A percentile compares a stretch with the other conserved stretches of the same genome.
These are phyloP conservation scores for Herpetomonas samuelpessoai DNA, from an alignment of 208 protist genomes.

Conservation along the genomic window DNA sequence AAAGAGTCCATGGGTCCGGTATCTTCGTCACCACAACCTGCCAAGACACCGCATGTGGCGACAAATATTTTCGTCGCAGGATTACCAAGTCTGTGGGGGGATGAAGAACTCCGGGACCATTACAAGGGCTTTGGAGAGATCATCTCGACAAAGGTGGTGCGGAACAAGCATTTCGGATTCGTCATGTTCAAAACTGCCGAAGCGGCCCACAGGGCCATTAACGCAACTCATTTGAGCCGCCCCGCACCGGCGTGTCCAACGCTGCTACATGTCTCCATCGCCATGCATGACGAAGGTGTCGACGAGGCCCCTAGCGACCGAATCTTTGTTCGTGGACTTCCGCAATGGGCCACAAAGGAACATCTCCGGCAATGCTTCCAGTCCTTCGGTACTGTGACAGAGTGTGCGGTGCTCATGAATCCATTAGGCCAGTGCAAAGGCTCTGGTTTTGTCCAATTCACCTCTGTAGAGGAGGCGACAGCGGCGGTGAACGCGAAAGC, in stretches of 20 bases:
- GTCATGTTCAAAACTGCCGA: constrained; percentile 86
- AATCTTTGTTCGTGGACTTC: constrained; percentile 83
- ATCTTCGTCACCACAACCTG: constrained; percentile 33
- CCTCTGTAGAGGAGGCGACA: constrained; percentile 60
- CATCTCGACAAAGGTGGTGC: constrained; percentile 81
- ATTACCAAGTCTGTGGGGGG: constrained; percentile 75
- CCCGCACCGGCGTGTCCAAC: constrained; percentile 46
- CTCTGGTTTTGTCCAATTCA: constrained; percentile 88
- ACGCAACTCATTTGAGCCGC: constrained; percentile 72
- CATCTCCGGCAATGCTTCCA: constrained; percentile 71
- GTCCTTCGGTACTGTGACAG: constrained; percentile 57
- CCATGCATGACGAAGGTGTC: constrained; percentile 91
- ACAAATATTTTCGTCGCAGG: constrained; percentile 91
- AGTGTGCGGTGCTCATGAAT: constrained; percentile 83
- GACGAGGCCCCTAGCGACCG: constrained; percentile 85
- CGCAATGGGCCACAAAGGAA: constrained; percentile 86
- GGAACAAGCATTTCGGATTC: constrained; percentile 83
- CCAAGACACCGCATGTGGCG: constrained; percentile 70
- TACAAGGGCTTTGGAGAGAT: constrained; percentile 84
- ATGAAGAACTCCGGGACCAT: constrained; percentile 55
- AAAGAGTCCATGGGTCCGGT: constrained; percentile 12
- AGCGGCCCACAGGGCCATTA: constrained; percentile 83
- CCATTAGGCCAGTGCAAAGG: constrained; percentile 90
- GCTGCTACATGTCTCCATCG: constrained; percentile 81
- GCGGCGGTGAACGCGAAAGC: constrained; percentile 51